Base-by-base conservation (phyloP, 192 early-diverging fungal genomes). In the Rhizophagus clarus region DNA sequence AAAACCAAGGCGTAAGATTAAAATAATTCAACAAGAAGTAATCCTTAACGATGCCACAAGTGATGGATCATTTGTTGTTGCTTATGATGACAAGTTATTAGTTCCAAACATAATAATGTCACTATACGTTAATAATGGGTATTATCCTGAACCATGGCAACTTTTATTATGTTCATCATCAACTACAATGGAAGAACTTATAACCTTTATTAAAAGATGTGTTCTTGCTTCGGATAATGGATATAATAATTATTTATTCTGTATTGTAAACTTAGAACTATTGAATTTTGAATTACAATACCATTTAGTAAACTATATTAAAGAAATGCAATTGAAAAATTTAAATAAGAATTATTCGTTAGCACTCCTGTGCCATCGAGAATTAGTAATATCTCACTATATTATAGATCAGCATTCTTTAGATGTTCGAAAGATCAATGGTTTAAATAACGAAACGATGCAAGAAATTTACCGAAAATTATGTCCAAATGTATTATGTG, bases 101-200 rank as follows among this genome's bases (percentile, higher is more conserved):
- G 28, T 81, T 15, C 74, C 74, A 67, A 81, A 81, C 51, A 47
- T 61, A 4, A 76, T 81, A 14, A 68, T 81, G 80, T 81, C 74
- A 26, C 10, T 81, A 24, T 81, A 62, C 37, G 61, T 56, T 45
- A 81, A 73, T 60, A 62, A 77, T 40, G 75, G 75, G 17, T 15
- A 31, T 29, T 51, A 68, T 40, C 80, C 80, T 4, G 42, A 81
- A 26, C 45, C 80, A 14, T 81, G 73, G 80, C 51, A 81, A 61
- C 28, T 81, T 22, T 64, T 81, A 11, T 49, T 77, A 77, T 81
- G 80, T 28, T 29, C 42, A n/a, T 40, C 80, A 15, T 70, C 80
- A 22, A 81, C 80, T 12, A 81, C 80, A 7, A n/a, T n/a, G 6
- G 80, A 81, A 47, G 80, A 81, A 69, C 74, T 81, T 51, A 60